These are phyloP conservation scores for Tuber umbilicatum DNA, from an alignment of 495 filamentous ascomycete genomes.

Conservation along the genomic window DNA sequence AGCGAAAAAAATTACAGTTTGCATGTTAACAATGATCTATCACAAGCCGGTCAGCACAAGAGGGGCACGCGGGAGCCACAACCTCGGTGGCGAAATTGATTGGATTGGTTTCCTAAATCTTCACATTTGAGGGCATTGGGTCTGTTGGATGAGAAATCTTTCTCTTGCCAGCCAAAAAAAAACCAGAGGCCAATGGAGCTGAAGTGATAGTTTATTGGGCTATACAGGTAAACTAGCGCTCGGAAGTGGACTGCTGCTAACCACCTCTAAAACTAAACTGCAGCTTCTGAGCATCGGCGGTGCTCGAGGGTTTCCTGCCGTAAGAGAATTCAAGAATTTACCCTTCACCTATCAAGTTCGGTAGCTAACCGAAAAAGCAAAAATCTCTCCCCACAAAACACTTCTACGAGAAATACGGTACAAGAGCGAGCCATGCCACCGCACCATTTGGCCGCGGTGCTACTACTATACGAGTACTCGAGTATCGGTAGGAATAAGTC, in stretches of 20 bases:
- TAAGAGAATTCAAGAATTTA: constrained; percentile 23
- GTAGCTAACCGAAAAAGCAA: constrained; percentile 20
- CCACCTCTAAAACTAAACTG: constrained; percentile 1
- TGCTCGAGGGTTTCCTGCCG: constrained; percentile 21
- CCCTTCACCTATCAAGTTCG: constrained; percentile 26
- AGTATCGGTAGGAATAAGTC: constrained; percentile 31
- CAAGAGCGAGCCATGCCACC: constrained; percentile 31
- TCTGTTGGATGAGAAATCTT: background rate
- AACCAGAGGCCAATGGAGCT: background rate
- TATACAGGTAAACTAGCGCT: background rate
- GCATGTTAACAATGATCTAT: constrained; percentile 23
- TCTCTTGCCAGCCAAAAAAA: background rate
- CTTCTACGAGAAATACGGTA: background rate
- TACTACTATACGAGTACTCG: too few relatives aligned
- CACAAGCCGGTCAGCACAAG: constrained; percentile 21
- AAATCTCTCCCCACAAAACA: constrained; percentile 25
- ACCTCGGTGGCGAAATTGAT: constrained; percentile 11
- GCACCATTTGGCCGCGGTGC: constrained; percentile 19
- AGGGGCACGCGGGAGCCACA: constrained; percentile 12
- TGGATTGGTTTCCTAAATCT: background rate
- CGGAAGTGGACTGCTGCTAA: background rate
- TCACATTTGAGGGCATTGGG: background rate
- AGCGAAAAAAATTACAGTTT: constrained; percentile 1
- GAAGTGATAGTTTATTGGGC: background rate
- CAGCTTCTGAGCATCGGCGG: background rate